phyloP scores from a whole-genome alignment of 106 monocot species.

The Allium sativum region DNA sequence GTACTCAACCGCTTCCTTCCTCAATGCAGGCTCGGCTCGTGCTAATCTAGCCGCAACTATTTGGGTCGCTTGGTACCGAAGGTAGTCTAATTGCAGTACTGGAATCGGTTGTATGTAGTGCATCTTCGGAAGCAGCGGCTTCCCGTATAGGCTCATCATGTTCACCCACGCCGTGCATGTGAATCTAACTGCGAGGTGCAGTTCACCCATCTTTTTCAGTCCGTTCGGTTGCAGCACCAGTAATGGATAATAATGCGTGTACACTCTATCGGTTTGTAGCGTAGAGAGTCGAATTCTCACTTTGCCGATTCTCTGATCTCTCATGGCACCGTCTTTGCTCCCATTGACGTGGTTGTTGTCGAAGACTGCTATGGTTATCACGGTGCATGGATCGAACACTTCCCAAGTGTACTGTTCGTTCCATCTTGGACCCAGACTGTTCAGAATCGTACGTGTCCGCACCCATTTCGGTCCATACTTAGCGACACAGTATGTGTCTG shows the following conservation, averaged over 20 bases:
- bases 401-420: slow-evolving; percentile 62
- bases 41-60: slow-evolving; percentile 34
- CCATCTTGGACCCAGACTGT: slow-evolving; percentile 36
- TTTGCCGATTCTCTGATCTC: slow-evolving; percentile 51
- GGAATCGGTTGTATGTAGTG: slow-evolving; percentile 45
- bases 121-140: slow-evolving; percentile 45
- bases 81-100: slow-evolving; percentile 27
- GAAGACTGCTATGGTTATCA: slow-evolving; percentile 43
- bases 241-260: slow-evolving; percentile 45
- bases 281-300: slow-evolving; percentile 47
- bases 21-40: slow-evolving; percentile 41
- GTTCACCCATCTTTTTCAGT: slow-evolving; percentile 48
- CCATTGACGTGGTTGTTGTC: slow-evolving; percentile 33
- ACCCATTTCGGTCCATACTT: slow-evolving; percentile 56
- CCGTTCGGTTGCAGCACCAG: slow-evolving; percentile 31
- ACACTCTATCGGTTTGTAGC: slow-evolving; percentile 33
- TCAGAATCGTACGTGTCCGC: slow-evolving; percentile 36
- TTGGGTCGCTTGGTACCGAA: slow-evolving; percentile 49
- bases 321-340: slow-evolving; percentile 12
- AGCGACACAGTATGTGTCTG: slow-evolving; percentile 49
- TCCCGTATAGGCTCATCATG: slow-evolving; percentile 37
- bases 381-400: slow-evolving; percentile 57
- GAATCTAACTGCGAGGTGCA: slow-evolving; percentile 42
- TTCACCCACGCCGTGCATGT: slow-evolving; percentile 58
- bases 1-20: slow-evolving; percentile 45